phyloP scores from a whole-genome alignment of 1,284 basidiomycete species.

The Bondarzewia mesenterica region DNA sequence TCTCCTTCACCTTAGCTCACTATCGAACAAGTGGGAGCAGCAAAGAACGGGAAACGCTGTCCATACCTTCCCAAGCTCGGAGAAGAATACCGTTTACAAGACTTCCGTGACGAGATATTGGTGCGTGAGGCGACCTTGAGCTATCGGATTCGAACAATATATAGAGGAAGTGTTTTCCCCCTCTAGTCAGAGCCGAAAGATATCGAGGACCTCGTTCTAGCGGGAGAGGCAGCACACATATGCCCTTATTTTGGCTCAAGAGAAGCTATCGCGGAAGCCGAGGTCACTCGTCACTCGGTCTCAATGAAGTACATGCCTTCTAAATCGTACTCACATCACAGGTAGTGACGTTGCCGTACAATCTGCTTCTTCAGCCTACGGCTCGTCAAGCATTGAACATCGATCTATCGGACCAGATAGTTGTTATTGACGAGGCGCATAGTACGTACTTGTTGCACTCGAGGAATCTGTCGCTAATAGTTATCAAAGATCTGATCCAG shows the following conservation, averaged over 20 bases:
- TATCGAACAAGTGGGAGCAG: constrained; percentile 15
- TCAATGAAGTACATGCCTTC: neutral
- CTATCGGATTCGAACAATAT: neutral
- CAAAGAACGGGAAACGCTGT: constrained; percentile 63
- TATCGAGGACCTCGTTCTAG: constrained; percentile 84
- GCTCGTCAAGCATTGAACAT: constrained; percentile 86
- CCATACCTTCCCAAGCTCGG: constrained; percentile 71
- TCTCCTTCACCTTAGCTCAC: constrained; percentile 1
- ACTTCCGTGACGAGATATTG: constrained; percentile 84
- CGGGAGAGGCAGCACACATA: constrained; percentile 59
- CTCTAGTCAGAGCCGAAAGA: constrained; percentile 79
- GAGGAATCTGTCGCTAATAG: constrained; percentile 24
- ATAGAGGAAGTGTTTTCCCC: too few relatives aligned
- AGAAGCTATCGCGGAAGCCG: constrained; percentile 81
- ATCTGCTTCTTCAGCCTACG: constrained; percentile 79
- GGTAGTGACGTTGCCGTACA: constrained; percentile 91
- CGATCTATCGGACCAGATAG: constrained; percentile 73
- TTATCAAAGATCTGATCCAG: constrained; percentile 83
- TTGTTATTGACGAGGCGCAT: constrained; percentile 96
- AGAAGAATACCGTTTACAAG: constrained; percentile 64
- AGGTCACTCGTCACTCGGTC: constrained; percentile 49
- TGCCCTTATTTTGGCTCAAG: constrained; percentile 95
- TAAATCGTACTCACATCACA: constrained; percentile 22
- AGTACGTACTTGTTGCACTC: constrained; percentile 44
- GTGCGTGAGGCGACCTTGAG: constrained; percentile 36